Base-by-base conservation (phyloP, 257 asterid species). In the Rehmannia glutinosa region DNA sequence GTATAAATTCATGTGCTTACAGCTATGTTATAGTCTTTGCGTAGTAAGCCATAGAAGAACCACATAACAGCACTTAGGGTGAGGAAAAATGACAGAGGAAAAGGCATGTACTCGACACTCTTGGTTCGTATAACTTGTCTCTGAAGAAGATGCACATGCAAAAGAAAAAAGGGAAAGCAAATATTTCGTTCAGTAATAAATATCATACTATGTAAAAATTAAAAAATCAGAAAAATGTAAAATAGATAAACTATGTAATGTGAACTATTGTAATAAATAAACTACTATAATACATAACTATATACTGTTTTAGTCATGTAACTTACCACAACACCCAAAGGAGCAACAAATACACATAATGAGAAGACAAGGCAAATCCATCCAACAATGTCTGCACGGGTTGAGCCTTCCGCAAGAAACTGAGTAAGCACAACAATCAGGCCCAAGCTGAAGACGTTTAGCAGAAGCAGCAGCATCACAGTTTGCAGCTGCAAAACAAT, bases 51-150 rank as follows among this genome's bases (percentile, higher is more conserved):
- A 4, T 85, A 87, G 66, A 87, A 85, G 80, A 87, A 87, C 95
- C 95, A 87, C 92, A 81, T 80, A 3, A 83, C 84, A 0, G 95
- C 95, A 35, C 95, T 87, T 20, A 85, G 71, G 21, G 95, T 85
- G 59, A 87, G 95, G 79, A 83, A 85, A 5, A 83, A 64, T 0
- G 92, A 87, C 6, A 80, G 76, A 13, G 83, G 86, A 61, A 87
- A 78, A 38, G 95, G 90, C 92, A 87, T 87, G 77, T 77, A 83
- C 24, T 87, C 84, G 0, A 87, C 92, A 46, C 90, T 87, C 63
- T 72, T 87, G 17, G 86, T 85, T 16, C 75, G 74, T 24, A 87
- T 82, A 19, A 87, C 96, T 78, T 81, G 78, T 78, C 82, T 80
- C 96, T 87, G 78, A 41, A 11, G 20, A 32, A 8, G 0, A 28